Percentiles rank a stretch among this genome's conserved stretches.
phyloP scores from a whole-genome alignment of 1,284 basidiomycete species.

The Ustilago lituana region DNA sequence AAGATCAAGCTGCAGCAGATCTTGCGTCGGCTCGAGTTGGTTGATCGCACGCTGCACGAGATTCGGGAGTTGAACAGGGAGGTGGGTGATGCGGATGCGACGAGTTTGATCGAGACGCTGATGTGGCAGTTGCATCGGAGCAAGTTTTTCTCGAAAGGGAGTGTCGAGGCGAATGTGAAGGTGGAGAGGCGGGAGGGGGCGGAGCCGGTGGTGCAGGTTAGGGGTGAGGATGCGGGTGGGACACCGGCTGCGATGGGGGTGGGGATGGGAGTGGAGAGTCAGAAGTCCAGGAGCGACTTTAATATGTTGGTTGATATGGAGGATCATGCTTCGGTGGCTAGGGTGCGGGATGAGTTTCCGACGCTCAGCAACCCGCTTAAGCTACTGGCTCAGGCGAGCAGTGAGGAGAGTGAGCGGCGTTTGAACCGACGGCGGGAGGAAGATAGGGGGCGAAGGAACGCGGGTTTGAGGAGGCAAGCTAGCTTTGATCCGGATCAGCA shows the following conservation, averaged over 20 bases:
- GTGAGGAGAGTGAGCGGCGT: constrained; percentile 27
- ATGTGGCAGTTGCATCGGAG: constrained; percentile 35
- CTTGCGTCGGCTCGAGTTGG: constrained; percentile 20
- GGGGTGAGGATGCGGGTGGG: too few species aligned
- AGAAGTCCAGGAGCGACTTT: constrained; percentile 18
- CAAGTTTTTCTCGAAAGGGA: constrained; percentile 28
- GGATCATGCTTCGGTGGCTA: constrained; percentile 26
- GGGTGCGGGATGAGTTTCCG: constrained; percentile 36
- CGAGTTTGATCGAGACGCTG: constrained; percentile 23
- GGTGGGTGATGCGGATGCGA: constrained; percentile 24
- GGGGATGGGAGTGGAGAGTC: too few species aligned
- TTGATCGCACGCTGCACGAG: constrained; percentile 29
- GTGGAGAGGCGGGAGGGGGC: not conserved
- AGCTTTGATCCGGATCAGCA: constrained; percentile 1
- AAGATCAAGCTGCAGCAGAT: constrained; percentile 50
- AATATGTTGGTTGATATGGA: constrained; percentile 48
- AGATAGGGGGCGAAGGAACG: too few species aligned
- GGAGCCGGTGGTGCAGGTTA: too few species aligned
- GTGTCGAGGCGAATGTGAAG: not conserved
- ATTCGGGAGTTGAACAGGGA: constrained; percentile 28
- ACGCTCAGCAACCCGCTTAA: constrained; percentile 47
- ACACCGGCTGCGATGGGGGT: not conserved
- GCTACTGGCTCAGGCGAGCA: constrained; percentile 42
- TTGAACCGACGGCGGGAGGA: too few species aligned
- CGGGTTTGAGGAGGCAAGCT: not conserved